A percentile compares a stretch with the other conserved stretches of the same genome.
phyloP scores from a whole-genome alignment of 2,329 filamentous ascomycete species.

The Fusarium continuum region DNA sequence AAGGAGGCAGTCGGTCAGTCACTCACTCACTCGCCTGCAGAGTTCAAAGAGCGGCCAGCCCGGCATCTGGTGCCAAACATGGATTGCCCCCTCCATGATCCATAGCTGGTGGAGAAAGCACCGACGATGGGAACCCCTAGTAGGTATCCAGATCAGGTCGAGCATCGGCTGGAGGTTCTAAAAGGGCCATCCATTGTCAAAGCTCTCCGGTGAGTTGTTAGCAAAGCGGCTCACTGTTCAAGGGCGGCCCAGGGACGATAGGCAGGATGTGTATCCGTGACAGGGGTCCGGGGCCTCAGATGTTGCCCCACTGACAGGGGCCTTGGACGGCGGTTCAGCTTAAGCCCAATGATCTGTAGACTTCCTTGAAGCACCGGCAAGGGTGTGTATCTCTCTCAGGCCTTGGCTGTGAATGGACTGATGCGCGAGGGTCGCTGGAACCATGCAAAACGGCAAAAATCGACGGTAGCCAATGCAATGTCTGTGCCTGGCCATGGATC shows the following conservation, averaged over 20 bases:
- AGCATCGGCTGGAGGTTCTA: constrained; percentile 23
- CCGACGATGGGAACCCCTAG: constrained; percentile 31
- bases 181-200: constrained; percentile 32
- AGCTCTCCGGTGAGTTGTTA: constrained; percentile 41
- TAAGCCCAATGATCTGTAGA: constrained; percentile 29
- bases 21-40: not conserved
- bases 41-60: constrained; percentile 33
- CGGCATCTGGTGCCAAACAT: constrained; percentile 37
- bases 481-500: constrained; percentile 32
- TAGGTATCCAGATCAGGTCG: constrained; percentile 10
- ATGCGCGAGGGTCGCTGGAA: constrained; percentile 33
- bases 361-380: constrained; percentile 3
- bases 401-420: constrained; percentile 36
- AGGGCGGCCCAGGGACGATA: constrained; percentile 36
- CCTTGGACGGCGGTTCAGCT: constrained; percentile 26
- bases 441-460: constrained; percentile 31
- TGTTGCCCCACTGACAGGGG: constrained; percentile 24
- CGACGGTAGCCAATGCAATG: constrained; percentile 36
- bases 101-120: constrained; percentile 34
- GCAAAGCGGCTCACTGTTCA: constrained; percentile 29
- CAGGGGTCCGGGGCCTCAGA: constrained; percentile 19
- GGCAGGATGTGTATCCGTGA: constrained; percentile 11
- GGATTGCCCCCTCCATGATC: constrained; percentile 23
- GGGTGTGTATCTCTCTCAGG: constrained; percentile 33
- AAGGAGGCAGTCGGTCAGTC: constrained; percentile 1